These are phyloP conservation scores for Vigna hirtella DNA, from an alignment of 306 rosid genomes.

Conservation along the genomic window DNA sequence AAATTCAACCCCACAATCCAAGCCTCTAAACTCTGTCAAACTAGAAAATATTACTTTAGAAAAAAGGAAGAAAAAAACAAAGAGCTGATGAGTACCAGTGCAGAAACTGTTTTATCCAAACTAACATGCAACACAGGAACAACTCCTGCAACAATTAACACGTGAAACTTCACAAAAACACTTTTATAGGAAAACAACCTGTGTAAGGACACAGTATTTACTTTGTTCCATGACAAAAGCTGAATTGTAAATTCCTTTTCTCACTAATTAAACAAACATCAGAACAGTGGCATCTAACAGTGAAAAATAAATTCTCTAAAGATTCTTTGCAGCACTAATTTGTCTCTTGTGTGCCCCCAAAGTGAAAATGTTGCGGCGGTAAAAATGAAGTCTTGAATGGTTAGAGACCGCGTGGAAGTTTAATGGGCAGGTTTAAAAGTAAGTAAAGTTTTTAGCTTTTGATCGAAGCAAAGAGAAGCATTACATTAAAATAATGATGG, in stretches of 20 bases:
- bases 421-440: slow-evolving; percentile 37
- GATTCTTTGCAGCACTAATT: slow-evolving; percentile 56
- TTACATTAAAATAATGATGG: slow-evolving; percentile 43
- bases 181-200: slow-evolving; percentile 8
- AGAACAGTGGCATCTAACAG: slow-evolving; percentile 52
- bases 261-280: slow-evolving; percentile 18
- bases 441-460: slow-evolving; percentile 48
- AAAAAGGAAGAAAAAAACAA: neutral
- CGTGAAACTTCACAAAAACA: slow-evolving; percentile 25
- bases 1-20: slow-evolving; percentile 47
- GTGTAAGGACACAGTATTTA: slow-evolving; percentile 23
- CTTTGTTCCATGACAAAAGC: slow-evolving; percentile 16
- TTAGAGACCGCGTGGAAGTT: slow-evolving; percentile 48
- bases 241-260: neutral
- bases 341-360: slow-evolving; percentile 59
- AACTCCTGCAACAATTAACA: slow-evolving; percentile 35
- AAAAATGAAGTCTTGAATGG: slow-evolving; percentile 43
- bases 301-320: slow-evolving; percentile 36
- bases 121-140: slow-evolving; percentile 38
- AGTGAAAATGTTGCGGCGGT: slow-evolving; percentile 49
- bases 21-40: slow-evolving; percentile 40
- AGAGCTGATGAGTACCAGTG: neutral
- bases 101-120: slow-evolving; percentile 43
- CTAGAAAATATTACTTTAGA: slow-evolving; percentile 21
- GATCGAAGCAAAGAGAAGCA: slow-evolving; percentile 42